Base-by-base conservation (phyloP, 2,329 filamentous ascomycete species). In the Helotiales sp. region DNA sequence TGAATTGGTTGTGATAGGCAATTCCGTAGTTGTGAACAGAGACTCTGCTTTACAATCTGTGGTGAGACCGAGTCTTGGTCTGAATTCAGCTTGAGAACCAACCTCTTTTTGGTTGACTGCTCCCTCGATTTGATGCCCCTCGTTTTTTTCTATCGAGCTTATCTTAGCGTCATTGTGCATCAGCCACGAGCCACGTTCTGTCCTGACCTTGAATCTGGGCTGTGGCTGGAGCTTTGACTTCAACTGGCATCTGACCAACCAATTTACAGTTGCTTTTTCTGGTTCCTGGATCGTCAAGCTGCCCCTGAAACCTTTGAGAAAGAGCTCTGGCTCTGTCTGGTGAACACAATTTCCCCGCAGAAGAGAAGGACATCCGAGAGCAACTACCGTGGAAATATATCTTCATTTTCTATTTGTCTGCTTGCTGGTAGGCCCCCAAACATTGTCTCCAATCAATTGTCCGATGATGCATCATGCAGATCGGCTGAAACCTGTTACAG, bases 101-200 rank as follows among this genome's bases (percentile, higher is more conserved):
- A n/a, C n/a, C n/a, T n/a, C n/a, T n/a, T n/a, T n/a, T n/a, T n/a
- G n/a, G n/a, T 55, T 55, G 17, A 30, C 49, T 17, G 28, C 55
- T 11, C 40, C 40, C 40, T 45, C 17, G 40, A 59, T 30, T 61
- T 52, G 54, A 54, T 57, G 63, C 64, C 66, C 69, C 69, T 70
- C 68, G 43, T 37, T 69, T 67, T 67, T 65, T 69, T 70, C 65
- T 57, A 59, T 60, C 26, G 43, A 61, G 49, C 66, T 73, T 75
- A 75, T 75, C 73, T 75, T 74, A 75, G 72, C 70, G 71, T 34
- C 22, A 22, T 26, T 34, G 0, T 10, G 32, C 28, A 13, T 59
- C 59, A 66, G 68, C 63, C 57, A 57, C 61, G n/a, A n/a, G n/a
- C n/a, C n/a, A 61, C 8, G 4, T 45, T 5, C 11, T 62, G 37